Conservation (phyloP, 371 early-diverging fungal species). For the Rhizopus delemar region DNA sequence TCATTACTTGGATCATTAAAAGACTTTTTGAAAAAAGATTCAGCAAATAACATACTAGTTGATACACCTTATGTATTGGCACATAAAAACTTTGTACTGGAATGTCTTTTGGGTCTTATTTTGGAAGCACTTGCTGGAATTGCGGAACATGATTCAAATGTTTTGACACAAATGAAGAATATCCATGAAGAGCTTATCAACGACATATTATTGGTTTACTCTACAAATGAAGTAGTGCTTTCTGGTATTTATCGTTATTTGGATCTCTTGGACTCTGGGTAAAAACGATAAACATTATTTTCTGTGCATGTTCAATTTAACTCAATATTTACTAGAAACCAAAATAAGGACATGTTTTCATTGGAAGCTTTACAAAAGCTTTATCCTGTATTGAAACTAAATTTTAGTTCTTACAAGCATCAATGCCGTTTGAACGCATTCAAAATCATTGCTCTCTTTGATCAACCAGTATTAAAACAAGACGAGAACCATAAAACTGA, state of each 20-base stretch:
- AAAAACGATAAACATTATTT: conserved; percentile 9
- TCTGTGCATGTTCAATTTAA: too few species aligned
- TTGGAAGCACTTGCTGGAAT: conserved; percentile 54
- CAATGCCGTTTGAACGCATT: conserved; percentile 70
- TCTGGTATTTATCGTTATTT: conserved; percentile 57
- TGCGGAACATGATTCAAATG: conserved; percentile 27
- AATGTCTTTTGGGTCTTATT: conserved; percentile 54
- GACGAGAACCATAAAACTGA: conserved; percentile 39
- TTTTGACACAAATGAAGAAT: conserved; percentile 17
- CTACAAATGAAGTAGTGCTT: conserved; percentile 60
- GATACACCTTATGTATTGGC: conserved; percentile 52
- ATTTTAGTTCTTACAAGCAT: conserved; percentile 60
- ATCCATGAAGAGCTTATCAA: conserved; percentile 34
- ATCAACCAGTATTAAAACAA: conserved; percentile 58
- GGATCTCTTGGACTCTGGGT: conserved; percentile 54
- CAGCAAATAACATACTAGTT: conserved; percentile 32
- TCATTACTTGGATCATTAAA: conserved; percentile 43
- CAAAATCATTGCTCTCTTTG: conserved; percentile 68
- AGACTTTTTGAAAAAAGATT: conserved; percentile 33
- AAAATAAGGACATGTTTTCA: conserved; percentile 37
- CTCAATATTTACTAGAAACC: conserved; percentile 25
- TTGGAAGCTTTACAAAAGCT: conserved; percentile 40
- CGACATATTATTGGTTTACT: conserved; percentile 43
- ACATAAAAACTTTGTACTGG: conserved; percentile 55
- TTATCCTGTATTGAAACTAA: conserved; percentile 59